These are phyloP conservation scores for Saccharomyces hybrid DNA, from an alignment of 1,139 yeast species.

Conservation along the genomic window DNA sequence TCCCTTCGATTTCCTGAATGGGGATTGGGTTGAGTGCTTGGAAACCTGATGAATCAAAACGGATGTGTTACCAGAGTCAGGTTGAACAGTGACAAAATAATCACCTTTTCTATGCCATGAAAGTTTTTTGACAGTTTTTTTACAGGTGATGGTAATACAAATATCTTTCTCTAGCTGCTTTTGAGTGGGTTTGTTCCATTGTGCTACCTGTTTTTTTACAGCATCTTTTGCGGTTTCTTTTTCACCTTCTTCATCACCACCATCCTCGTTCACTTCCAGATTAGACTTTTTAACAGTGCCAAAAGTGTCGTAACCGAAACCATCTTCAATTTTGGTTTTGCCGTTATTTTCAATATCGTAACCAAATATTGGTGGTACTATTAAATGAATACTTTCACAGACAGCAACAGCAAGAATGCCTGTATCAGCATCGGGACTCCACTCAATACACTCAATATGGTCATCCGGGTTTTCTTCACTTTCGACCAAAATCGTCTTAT, in stretches of 20 bases:
- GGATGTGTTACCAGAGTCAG: slow-evolving; percentile 80
- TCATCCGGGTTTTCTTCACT: slow-evolving; percentile 45
- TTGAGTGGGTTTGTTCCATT: slow-evolving; percentile 77
- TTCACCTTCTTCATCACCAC: no score
- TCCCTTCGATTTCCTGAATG: slow-evolving; percentile 90
- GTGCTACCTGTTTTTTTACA: slow-evolving; percentile 52
- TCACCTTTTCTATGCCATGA: slow-evolving; percentile 98
- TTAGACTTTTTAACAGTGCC: slow-evolving; percentile 49
- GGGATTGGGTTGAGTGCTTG: slow-evolving; percentile 94
- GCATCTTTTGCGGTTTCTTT: slow-evolving; percentile 28
- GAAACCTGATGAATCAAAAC: slow-evolving; percentile 92
- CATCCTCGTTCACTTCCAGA: slow-evolving; percentile 31
- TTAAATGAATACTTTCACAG: slow-evolving; percentile 69
- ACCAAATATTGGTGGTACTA: slow-evolving; percentile 88
- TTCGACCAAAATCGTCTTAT: slow-evolving; percentile 47
- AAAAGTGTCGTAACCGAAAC: slow-evolving; percentile 85
- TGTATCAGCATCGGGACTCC: slow-evolving; percentile 76
- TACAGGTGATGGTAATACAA: slow-evolving; percentile 60
- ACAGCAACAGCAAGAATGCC: slow-evolving; percentile 80
- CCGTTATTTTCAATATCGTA: slow-evolving; percentile 80
- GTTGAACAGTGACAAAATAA: slow-evolving; percentile 89
- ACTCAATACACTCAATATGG: slow-evolving; percentile 71
- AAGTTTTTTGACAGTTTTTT: slow-evolving; percentile 68
- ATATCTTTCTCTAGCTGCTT: slow-evolving; percentile 62
- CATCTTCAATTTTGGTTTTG: slow-evolving; percentile 71